phyloP scores from a whole-genome alignment of 352 stramenopile species.

The Phytopythium sindhum region DNA sequence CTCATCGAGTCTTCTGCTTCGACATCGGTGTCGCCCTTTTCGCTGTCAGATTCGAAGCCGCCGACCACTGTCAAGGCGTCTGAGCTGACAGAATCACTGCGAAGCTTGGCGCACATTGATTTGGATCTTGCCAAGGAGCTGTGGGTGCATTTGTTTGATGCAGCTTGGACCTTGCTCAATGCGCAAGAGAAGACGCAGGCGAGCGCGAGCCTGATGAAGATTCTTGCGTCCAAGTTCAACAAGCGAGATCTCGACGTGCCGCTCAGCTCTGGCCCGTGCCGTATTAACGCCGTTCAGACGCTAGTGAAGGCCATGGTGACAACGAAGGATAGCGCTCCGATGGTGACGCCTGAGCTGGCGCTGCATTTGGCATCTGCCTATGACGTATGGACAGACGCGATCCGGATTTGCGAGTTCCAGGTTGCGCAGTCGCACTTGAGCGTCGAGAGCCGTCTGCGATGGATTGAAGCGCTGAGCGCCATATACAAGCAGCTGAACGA shows the following conservation, averaged over 20 bases:
- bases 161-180: conserved; percentile 48
- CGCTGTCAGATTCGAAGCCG: background rate
- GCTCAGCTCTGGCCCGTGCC: conserved; percentile 37
- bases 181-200: conserved; percentile 52
- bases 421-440: conserved; percentile 67
- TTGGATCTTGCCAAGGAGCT: conserved; percentile 82
- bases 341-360: conserved; percentile 82
- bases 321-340: conserved; percentile 46
- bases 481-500: conserved; percentile 89
- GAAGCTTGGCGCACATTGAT: conserved; percentile 76
- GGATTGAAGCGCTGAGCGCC: conserved; percentile 80
- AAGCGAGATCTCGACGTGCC: conserved; percentile 82
- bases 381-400: conserved; percentile 73
- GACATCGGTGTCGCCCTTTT: background rate
- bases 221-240: conserved; percentile 86
- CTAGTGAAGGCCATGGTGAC: conserved; percentile 74
- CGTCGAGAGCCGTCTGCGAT: conserved; percentile 72
- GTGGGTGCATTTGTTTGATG: conserved; percentile 74
- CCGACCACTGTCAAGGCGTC: conserved; percentile 18
- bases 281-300: conserved; percentile 85
- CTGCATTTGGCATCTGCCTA: conserved; percentile 80
- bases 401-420: conserved; percentile 79
- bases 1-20: background rate
- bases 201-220: conserved; percentile 62
- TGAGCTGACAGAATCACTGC: conserved; percentile 51